phyloP scores from a whole-genome alignment of 768 basidiomycete genomes.

The Hygrophorus russula region DNA sequence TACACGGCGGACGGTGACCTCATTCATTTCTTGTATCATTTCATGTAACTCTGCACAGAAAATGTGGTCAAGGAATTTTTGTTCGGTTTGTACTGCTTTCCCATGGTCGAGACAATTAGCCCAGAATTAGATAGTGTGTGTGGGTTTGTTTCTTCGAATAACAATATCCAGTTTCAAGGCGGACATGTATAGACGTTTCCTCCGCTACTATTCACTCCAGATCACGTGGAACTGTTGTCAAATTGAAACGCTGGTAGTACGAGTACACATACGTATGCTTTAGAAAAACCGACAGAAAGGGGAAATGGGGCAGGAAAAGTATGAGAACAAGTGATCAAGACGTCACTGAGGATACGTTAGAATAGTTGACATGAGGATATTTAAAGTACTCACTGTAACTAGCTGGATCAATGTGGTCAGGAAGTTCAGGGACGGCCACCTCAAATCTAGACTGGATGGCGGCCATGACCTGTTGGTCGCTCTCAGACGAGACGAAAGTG shows the following conservation, averaged over 20 bases:
- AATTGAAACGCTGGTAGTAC: no score
- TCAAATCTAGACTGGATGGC: constrained; percentile 95
- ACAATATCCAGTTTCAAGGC: no score
- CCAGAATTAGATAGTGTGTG: no score
- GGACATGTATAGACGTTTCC: no score
- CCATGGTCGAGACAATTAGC: no score
- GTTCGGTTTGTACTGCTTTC: no score
- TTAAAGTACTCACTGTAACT: constrained; percentile 72
- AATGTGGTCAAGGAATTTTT: no score
- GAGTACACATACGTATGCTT: neutral
- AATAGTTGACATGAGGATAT: neutral
- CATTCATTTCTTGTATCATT: no score
- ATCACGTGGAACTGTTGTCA: no score
- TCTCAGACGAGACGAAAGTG: constrained; percentile 89
- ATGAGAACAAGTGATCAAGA: constrained; percentile 23
- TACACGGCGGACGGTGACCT: constrained; percentile 7
- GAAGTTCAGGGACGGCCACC: constrained; percentile 91
- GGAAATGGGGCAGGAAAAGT: constrained; percentile 7
- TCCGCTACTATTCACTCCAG: no score
- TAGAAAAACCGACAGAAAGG: neutral
- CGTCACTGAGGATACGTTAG: constrained; percentile 23
- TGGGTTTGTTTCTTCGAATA: no score
- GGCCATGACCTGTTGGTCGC: constrained; percentile 88
- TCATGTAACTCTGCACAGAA: no score
- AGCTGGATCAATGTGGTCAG: constrained; percentile 87